These are phyloP conservation scores for Kockiozyma suomiensis DNA, from an alignment of 805 yeast species.

Conservation along the genomic window DNA sequence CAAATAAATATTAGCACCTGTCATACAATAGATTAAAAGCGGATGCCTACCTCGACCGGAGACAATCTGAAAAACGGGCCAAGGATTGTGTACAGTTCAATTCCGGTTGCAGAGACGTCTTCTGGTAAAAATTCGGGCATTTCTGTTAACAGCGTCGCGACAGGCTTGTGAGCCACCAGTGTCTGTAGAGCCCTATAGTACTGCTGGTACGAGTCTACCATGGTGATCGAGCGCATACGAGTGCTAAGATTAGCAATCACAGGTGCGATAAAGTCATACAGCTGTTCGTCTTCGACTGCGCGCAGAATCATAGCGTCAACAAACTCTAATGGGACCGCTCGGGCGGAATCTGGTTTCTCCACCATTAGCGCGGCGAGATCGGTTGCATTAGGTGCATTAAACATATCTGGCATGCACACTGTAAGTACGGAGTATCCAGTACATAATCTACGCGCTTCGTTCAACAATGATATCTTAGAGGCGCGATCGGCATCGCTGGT, in stretches of 20 bases:
- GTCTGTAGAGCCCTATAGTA: conserved; percentile 54
- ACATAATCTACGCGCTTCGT: conserved; percentile 49
- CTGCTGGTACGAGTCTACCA: conserved; percentile 31
- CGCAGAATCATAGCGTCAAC: conserved; percentile 58
- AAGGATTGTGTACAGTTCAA: conserved; percentile 64
- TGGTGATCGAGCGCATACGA: conserved; percentile 38
- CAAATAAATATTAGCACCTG: not conserved
- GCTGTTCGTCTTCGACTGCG: conserved; percentile 66
- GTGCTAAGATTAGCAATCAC: conserved; percentile 49
- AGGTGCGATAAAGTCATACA: conserved; percentile 60
- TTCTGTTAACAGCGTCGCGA: conserved; percentile 61
- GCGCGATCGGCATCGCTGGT: conserved; percentile 46
- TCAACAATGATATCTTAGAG: conserved; percentile 47
- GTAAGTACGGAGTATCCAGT: conserved; percentile 52
- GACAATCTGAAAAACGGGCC: conserved; percentile 80
- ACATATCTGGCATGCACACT: conserved; percentile 37
- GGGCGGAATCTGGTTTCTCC: conserved; percentile 25
- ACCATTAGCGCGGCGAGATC: conserved; percentile 29
- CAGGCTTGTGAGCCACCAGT: conserved; percentile 61
- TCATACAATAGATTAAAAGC: not conserved
- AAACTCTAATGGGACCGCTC: conserved; percentile 47
- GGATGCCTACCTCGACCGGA: conserved; percentile 54
- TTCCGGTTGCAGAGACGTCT: conserved; percentile 51
- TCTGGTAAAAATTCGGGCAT: conserved; percentile 58
- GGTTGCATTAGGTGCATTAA: conserved; percentile 14